Evolutionary conservation across 768 basidiomycete species (phyloP).

Genomic region (Amanita pseudoporphyria): DNA sequence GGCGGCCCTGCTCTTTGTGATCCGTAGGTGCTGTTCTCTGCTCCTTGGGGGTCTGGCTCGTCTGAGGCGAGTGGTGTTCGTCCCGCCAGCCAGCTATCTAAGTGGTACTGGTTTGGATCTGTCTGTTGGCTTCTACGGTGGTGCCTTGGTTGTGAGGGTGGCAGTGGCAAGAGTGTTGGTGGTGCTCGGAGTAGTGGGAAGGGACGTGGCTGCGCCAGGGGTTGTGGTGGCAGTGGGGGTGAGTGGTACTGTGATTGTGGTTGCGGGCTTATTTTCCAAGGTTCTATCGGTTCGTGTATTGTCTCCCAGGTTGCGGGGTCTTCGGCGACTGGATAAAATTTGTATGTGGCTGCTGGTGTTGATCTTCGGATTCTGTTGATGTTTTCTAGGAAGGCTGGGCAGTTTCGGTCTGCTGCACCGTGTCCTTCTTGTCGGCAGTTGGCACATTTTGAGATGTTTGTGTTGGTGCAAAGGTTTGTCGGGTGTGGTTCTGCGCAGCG

Average conservation of each 20-base stretch:
- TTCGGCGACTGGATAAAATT: not conserved
- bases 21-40: too few relatives aligned
- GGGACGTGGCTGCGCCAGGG: not conserved
- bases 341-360: not conserved
- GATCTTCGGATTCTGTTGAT: not conserved
- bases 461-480: not conserved
- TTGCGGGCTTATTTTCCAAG: not conserved
- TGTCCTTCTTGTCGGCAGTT: not conserved
- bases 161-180: not conserved
- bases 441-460: not conserved
- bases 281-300: not conserved
- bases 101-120: too few relatives aligned
- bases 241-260: not conserved
- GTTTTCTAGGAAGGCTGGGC: not conserved
- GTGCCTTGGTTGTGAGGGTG: too few relatives aligned
- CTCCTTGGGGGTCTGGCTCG: too few relatives aligned
- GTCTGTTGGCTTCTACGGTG: too few relatives aligned
- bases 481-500: not conserved
- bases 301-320: not conserved
- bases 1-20: too few relatives aligned
- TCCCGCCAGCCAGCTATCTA: too few relatives aligned
- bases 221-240: too few relatives aligned
- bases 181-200: not conserved
- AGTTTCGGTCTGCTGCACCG: not conserved
- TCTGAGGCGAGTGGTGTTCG: too few relatives aligned